Conservation (phyloP, 305 asterid genomes). For the Fraxinus paxiana region DNA sequence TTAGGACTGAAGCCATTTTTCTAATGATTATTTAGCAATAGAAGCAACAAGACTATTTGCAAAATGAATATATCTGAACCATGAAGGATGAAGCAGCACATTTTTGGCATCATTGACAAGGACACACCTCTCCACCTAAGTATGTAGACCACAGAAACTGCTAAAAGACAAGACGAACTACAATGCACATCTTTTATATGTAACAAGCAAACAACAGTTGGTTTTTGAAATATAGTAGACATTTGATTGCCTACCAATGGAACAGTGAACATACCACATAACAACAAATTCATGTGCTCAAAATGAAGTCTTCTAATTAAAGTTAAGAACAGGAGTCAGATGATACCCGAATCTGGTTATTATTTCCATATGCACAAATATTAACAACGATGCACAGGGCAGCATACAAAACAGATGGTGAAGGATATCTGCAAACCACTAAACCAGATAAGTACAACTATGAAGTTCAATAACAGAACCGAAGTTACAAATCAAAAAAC, state of each 20-base stretch:
- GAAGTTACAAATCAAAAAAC: not conserved
- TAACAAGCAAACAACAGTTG: slow-evolving; percentile 8
- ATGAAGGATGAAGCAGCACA: too few relatives aligned
- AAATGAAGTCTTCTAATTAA: not conserved
- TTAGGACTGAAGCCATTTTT: too few relatives aligned
- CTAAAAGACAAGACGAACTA: too few relatives aligned
- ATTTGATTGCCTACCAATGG: not conserved
- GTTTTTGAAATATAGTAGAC: not conserved
- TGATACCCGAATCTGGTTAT: not conserved
- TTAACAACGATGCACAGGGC: not conserved
- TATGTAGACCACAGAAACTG: too few relatives aligned
- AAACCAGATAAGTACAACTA: not conserved
- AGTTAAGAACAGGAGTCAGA: not conserved
- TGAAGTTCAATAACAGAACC: not conserved
- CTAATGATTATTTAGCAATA: too few relatives aligned
- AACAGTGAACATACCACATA: not conserved
- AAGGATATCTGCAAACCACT: not conserved
- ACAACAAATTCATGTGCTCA: not conserved
- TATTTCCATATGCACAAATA: not conserved
- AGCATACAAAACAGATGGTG: not conserved
- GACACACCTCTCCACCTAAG: too few relatives aligned
- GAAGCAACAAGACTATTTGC: too few relatives aligned
- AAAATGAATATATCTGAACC: too few relatives aligned
- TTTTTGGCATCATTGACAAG: too few relatives aligned
- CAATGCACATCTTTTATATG: too few relatives aligned